Base-by-base conservation (phyloP, 78 protist genomes). In the Monocercomonoides exilis region DNA sequence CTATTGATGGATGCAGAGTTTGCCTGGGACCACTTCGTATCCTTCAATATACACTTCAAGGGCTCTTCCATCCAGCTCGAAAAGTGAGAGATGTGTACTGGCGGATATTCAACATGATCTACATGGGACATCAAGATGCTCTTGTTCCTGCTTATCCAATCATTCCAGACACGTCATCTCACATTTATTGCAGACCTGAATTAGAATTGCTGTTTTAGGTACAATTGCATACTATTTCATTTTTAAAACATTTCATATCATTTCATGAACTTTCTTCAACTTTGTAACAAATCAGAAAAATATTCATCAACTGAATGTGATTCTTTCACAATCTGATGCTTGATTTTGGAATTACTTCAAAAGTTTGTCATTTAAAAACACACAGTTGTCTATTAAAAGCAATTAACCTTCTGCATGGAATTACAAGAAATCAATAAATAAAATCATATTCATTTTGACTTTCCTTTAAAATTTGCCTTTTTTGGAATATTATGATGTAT, bases 1-100 rank as follows among this genome's bases (percentile, higher is more conserved):
- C 99, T 0, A 93, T 99, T 6, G 99, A 97, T 33, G 99, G 98
- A 32, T 11, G 92, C 35, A 87, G 98, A n/a, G 90, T 94, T 29
- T 84, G 95, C 1, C 89, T 97, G 29, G 99, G 99, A 2, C 95
- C 98, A 6, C 80, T 91, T 44, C 38, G 46, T 35, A 90, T 97
- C 2, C 89, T 98, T 41, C 91, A 87, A 79, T 96, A 96, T 86
- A 11, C 88, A 1, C 85, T 98, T 35, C 97, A 87, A 1, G 91
- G 92, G 3, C 44, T 84, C 82, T 90, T 85, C 46, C 95, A 91
- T 77, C 95, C 95, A 0, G 92, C 95, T 11, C 81, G 92, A 11
- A 91, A 91, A 46, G 99, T 99, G 34, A 93, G 99, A 70, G 95
- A 96, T 35, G 90, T 94, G 41, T 98, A 97, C 92, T 98, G 99